Conservation (phyloP, 192 early-diverging fungal species). For the Coemansia erecta region DNA sequence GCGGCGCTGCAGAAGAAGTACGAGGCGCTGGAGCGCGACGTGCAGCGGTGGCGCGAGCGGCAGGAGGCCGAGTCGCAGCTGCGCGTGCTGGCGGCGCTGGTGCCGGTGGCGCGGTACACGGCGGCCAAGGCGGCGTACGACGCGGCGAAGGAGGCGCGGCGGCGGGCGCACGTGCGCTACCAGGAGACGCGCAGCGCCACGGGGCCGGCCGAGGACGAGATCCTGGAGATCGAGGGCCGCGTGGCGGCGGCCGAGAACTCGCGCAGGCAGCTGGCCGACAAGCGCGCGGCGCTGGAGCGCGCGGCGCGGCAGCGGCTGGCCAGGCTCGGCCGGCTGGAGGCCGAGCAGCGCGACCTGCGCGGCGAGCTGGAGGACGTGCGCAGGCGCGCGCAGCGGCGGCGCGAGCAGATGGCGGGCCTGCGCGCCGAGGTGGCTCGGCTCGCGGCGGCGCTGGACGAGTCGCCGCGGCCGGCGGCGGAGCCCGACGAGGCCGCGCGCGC, state of each 20-base stretch:
- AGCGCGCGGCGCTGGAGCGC: slow-evolving; percentile 12
- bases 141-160: slow-evolving; percentile 45
- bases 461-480: slow-evolving; percentile 15
- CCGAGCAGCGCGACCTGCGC: slow-evolving; percentile 23
- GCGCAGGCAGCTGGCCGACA: slow-evolving; percentile 13
- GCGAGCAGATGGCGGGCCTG: slow-evolving; percentile 36
- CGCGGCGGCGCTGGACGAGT: slow-evolving; percentile 17
- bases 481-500: background rate
- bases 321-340: slow-evolving; percentile 23
- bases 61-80: slow-evolving; percentile 64
- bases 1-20: slow-evolving; percentile 68
- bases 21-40: slow-evolving; percentile 71
- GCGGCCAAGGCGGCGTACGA: slow-evolving; percentile 59
- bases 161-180: slow-evolving; percentile 37
- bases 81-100: slow-evolving; percentile 58
- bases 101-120: slow-evolving; percentile 64
- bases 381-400: slow-evolving; percentile 34
- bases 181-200: slow-evolving; percentile 24
- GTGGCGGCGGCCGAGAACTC: slow-evolving; percentile 16
- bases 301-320: slow-evolving; percentile 13
- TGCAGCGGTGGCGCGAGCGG: slow-evolving; percentile 69
- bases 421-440: slow-evolving; percentile 40
- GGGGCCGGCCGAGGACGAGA: slow-evolving; percentile 30
- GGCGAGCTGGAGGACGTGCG: slow-evolving; percentile 34
- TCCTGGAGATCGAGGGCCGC: slow-evolving; percentile 30